A percentile compares a stretch with the other conserved stretches of the same genome.
Conservation (phyloP, 1,284 basidiomycete genomes). For the Phenoliferia sp. region DNA sequence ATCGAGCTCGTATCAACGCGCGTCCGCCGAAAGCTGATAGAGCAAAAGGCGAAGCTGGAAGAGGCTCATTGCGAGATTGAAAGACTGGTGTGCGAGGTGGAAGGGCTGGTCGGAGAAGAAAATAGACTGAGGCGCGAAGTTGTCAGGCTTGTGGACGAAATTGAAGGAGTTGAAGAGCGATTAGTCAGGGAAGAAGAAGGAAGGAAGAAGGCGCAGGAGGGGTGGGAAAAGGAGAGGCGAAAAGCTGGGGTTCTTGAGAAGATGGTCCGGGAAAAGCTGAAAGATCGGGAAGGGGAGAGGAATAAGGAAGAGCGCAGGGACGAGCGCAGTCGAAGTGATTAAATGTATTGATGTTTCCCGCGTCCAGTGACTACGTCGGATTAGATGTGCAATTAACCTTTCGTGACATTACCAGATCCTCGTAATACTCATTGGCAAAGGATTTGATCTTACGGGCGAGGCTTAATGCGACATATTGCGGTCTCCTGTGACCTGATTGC, state of each 20-base stretch:
- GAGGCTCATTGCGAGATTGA: neutral
- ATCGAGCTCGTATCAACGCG: conserved; percentile 13
- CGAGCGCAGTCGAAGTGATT: neutral
- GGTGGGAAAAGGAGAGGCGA: neutral
- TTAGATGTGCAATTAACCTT: no score
- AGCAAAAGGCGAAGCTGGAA: conserved; percentile 5
- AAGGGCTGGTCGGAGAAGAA: neutral
- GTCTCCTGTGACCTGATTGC: no score
- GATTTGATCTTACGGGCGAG: no score
- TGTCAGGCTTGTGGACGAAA: neutral
- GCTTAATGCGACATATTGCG: no score
- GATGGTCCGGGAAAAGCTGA: neutral
- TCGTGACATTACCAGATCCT: no score
- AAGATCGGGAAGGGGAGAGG: neutral
- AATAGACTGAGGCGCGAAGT: neutral
- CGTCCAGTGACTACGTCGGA: no score
- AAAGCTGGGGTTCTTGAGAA: neutral
- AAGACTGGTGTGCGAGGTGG: neutral
- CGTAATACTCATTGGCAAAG: no score
- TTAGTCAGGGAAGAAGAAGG: neutral
- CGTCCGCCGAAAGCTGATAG: conserved; percentile 13
- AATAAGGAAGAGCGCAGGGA: neutral
- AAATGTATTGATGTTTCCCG: no score
- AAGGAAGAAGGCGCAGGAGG: neutral
- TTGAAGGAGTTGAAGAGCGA: neutral